Conservation (phyloP, 495 filamentous ascomycete genomes). For the Clavariopsis aquatica region DNA sequence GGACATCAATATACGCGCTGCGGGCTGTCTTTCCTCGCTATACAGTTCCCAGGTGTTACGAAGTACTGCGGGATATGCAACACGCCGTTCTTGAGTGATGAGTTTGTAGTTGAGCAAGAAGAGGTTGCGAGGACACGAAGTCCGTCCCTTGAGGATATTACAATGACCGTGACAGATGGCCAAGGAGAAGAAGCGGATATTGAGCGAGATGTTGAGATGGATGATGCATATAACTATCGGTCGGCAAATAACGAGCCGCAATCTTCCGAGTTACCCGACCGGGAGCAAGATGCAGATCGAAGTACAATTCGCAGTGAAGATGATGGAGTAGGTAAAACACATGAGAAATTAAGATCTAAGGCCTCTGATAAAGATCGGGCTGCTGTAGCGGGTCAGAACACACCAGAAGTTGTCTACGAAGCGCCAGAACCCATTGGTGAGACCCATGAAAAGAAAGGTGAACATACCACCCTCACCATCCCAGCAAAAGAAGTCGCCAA, state of each 20-base stretch:
- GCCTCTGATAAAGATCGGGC: too few relatives aligned
- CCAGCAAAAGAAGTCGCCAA: background rate
- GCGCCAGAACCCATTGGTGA: too few relatives aligned
- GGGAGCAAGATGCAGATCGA: background rate
- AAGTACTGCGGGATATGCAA: conserved; percentile 57
- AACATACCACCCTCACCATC: too few relatives aligned
- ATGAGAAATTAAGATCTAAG: too few relatives aligned
- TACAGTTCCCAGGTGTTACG: conserved; percentile 57
- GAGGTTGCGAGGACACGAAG: background rate
- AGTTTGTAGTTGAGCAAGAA: conserved; percentile 30
- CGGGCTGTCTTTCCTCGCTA: conserved; percentile 55
- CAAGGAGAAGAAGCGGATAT: background rate
- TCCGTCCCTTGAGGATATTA: conserved; percentile 2
- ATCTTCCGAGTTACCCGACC: too few relatives aligned
- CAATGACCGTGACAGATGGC: background rate
- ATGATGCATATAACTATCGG: background rate
- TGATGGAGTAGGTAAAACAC: too few relatives aligned
- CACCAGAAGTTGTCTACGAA: too few relatives aligned
- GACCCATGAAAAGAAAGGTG: too few relatives aligned
- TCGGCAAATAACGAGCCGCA: background rate
- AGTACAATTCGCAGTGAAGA: too few relatives aligned
- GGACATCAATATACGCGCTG: conserved; percentile 60
- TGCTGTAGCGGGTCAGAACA: too few relatives aligned
- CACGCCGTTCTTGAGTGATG: conserved; percentile 54
- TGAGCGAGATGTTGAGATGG: background rate